phyloP scores from a whole-genome alignment of 2,329 filamentous ascomycete species.

The Cyphellophora attinorum region DNA sequence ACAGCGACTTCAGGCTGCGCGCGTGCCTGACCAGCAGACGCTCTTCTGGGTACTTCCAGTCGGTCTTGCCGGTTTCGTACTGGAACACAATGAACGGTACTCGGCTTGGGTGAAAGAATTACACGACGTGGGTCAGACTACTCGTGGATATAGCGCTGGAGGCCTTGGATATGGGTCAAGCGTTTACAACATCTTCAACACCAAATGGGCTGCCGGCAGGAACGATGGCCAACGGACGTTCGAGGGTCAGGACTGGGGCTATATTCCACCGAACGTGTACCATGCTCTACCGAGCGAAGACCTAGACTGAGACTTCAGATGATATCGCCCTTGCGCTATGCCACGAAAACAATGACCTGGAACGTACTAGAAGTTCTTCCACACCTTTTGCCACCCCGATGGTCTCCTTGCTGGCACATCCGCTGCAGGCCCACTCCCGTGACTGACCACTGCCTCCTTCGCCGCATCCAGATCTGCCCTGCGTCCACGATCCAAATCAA shows the following conservation, averaged over 20 bases:
- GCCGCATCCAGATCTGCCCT: constrained; percentile 8
- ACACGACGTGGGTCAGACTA: constrained; percentile 9
- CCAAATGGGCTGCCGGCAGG: no score
- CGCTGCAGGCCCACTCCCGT: background rate
- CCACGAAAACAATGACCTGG: no score
- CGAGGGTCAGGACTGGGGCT: no score
- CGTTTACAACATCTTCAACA: no score
- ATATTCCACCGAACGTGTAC: no score
- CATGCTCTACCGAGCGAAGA: no score
- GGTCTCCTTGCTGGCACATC: background rate
- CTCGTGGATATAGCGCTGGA: constrained; percentile 8
- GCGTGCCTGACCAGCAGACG: no score
- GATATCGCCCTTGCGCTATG: no score
- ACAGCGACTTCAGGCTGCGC: no score
- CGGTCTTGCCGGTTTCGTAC: constrained; percentile 8
- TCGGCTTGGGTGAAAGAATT: constrained; percentile 10
- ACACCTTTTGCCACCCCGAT: background rate
- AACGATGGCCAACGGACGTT: no score
- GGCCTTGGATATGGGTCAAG: no score
- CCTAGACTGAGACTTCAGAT: no score
- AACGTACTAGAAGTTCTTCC: background rate
- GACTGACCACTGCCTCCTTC: background rate
- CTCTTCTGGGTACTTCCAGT: constrained; percentile 12
- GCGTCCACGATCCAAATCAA: constrained; percentile 41
- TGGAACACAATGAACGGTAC: constrained; percentile 8